Percentiles rank a stretch among this genome's conserved stretches.
phyloP scores from a whole-genome alignment of 2,329 filamentous ascomycete genomes.

The Fusarium napiforme region DNA sequence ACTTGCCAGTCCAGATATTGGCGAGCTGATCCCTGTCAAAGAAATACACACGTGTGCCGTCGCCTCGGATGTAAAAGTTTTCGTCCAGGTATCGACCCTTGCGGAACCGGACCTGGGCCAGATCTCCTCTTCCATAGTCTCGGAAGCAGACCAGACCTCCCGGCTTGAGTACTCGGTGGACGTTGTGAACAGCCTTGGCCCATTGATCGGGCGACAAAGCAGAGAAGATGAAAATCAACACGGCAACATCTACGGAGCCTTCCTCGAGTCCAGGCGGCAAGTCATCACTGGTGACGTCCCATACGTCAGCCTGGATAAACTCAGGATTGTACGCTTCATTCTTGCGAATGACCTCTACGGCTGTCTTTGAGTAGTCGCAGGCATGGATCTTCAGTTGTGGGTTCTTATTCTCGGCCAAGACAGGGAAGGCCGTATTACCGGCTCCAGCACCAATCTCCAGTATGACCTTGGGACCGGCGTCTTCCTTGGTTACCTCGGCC shows the following conservation, averaged over 20 bases:
- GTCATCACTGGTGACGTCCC: constrained; percentile 82
- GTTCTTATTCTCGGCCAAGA: constrained; percentile 87
- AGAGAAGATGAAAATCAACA: constrained; percentile 98
- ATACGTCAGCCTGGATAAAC: constrained; percentile 88
- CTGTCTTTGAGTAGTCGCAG: constrained; percentile 95
- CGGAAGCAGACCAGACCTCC: constrained; percentile 95
- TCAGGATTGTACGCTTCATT: constrained; percentile 79
- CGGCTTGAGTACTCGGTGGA: constrained; percentile 85
- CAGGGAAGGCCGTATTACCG: constrained; percentile 95
- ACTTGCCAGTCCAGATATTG: constrained; percentile 76
- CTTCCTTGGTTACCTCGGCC: constrained; percentile 76
- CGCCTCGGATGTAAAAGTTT: constrained; percentile 96
- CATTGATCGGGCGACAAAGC: constrained; percentile 88
- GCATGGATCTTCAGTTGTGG: constrained; percentile 85
- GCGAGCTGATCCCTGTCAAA: constrained; percentile 88
- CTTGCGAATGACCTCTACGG: constrained; percentile 89
- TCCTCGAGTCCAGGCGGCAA: constrained; percentile 82
- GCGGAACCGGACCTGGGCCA: constrained; percentile 97
- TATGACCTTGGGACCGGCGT: constrained; percentile 75
- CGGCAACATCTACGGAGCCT: constrained; percentile 86
- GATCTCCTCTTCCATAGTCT: constrained; percentile 94
- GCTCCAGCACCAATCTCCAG: constrained; percentile 95
- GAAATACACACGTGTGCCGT: constrained; percentile 97
- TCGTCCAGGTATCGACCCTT: constrained; percentile 94
- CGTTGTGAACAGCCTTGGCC: constrained; percentile 82